Conservation (phyloP, 164 flowering plant species). For the Vitis amurensis region DNA sequence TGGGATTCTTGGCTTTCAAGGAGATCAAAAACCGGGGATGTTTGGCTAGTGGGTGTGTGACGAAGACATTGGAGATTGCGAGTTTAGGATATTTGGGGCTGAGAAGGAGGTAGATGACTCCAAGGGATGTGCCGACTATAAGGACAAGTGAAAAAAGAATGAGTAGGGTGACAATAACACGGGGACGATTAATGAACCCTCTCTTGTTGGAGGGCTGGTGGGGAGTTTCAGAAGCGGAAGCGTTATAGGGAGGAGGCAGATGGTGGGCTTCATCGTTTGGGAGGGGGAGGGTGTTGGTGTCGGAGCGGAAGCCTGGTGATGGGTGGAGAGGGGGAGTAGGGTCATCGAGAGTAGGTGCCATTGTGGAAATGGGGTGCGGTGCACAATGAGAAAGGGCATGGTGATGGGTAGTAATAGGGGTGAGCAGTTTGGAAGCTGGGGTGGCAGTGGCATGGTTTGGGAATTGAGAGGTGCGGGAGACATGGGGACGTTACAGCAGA, state of each 20-base stretch:
- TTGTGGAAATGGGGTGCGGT: conserved; percentile 35
- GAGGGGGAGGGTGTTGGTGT: too few species aligned
- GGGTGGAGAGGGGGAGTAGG: not conserved
- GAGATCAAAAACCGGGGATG: conserved; percentile 18
- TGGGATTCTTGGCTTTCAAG: conserved; percentile 28
- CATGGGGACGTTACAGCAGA: too few species aligned
- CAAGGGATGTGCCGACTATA: conserved; percentile 14
- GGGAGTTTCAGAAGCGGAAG: too few species aligned
- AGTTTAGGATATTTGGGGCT: conserved; percentile 33
- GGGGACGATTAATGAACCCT: not conserved
- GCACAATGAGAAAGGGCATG: conserved; percentile 6
- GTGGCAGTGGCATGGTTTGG: conserved; percentile 2
- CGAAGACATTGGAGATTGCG: conserved; percentile 18
- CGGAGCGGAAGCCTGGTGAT: too few species aligned
- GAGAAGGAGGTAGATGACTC: conserved; percentile 1
- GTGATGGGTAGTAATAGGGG: not conserved
- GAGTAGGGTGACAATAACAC: conserved; percentile 8
- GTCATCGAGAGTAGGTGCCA: not conserved
- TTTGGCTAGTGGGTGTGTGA: conserved; percentile 3
- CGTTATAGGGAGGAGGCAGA: too few species aligned
- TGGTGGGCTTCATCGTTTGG: too few species aligned
- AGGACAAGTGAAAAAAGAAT: conserved; percentile 10
- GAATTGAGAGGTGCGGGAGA: not conserved
- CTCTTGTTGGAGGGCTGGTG: too few species aligned
- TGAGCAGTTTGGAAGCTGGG: conserved; percentile 7